Evolutionary conservation across 192 early-diverging fungal genomes (phyloP), one percentile per base, ranked within the genome.

Genomic region (Coemansia sp.): DNA sequence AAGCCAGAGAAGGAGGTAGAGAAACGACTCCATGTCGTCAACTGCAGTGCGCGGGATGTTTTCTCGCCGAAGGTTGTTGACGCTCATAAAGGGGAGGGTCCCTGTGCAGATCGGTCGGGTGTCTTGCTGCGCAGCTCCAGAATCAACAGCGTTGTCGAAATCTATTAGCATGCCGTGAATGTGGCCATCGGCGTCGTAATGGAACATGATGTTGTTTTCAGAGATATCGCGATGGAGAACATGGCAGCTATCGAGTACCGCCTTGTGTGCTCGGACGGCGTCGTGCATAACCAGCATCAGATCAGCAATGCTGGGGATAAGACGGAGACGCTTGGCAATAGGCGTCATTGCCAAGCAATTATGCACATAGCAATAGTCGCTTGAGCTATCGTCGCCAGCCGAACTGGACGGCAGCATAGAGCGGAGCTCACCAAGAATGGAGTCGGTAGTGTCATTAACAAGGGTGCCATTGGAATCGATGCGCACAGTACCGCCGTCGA

Each of bases 181-280:
- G 12, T 8, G 40, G 7, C 5, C 26, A 5, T 41, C 38, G 9
- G 41, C 40, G 11, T 47, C 40, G 15, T 67, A 61, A 12, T 3
- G 12, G n/a, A 67, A 66, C 21, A 70, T 15, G 0, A 70, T 48
- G 44, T 76, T 76, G 50, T 76, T 76, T 0, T 26, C 32, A 1
- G 74, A 76, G 18, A 76, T 70, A n/a, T 76, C 74, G 1, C 68
- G 74, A n/a, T 71, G 74, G 19, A 71, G 40, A 18, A 67, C 71
- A 0, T 47, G 15, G 47, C 44, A 56, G 9, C 67, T 42, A 19
- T 54, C 4, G 32, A 52, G 18, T 18, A 66, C 61, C 21, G 19
- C 56, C 11, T 15, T 12, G 59, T 69, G 68, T 7, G 21, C 52
- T 16, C 16, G 42, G 44, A 71, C 61, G 6, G 53, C 74, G 41